Evolutionary conservation across 208 protist genomes (phyloP), one percentile per base, ranked within the genome.

Genomic region (Crithidia bombi): DNA sequence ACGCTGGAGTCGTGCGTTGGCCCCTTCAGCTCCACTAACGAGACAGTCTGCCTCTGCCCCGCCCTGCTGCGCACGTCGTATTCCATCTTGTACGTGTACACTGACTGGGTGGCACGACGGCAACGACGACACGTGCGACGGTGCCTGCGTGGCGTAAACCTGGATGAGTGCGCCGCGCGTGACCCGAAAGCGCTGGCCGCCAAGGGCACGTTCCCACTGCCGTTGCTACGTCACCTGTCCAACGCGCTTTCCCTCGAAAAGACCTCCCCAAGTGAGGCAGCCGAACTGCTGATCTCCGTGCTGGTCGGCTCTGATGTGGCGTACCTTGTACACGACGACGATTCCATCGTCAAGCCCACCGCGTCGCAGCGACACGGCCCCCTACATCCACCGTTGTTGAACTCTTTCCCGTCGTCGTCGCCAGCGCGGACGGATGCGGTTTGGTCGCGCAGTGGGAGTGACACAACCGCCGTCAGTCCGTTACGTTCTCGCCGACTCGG

Each of bases 241-340:
- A 62, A 15, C 3, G 63, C 72, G 21, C 38, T 85, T 11, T 46
- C 35, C 12, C 55, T 85, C 57, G 46, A 64, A 21, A 26, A 39
- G 17, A 41, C 50, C 0, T 55, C 66, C 14, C 5, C 55, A 17
- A 47, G 2, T 19, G 63, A 78, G 50, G 54, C 58, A 1, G 65
- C 73, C 9, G 69, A 78, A 33, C 56, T 69, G 25, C 75, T 85
- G 51, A 68, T 61, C 30, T 56, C 68, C 36, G 54, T 69, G 1
- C 68, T 85, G 28, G 56, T 78, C 28, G 65, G 74, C 47, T 68
- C 74, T 19, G 79, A 78, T 36, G 66, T 59, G 30, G 79, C 64
- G 1, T 78, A 76, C 44, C 32, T 78, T 25, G 54, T 58, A 17
- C 69, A 38, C 32, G 46, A 65, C 55, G 19, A n/a, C 41, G 5